Evolutionary conservation across 2,329 filamentous ascomycete species (phyloP).

Genomic region (Aspergillus japonicus): DNA sequence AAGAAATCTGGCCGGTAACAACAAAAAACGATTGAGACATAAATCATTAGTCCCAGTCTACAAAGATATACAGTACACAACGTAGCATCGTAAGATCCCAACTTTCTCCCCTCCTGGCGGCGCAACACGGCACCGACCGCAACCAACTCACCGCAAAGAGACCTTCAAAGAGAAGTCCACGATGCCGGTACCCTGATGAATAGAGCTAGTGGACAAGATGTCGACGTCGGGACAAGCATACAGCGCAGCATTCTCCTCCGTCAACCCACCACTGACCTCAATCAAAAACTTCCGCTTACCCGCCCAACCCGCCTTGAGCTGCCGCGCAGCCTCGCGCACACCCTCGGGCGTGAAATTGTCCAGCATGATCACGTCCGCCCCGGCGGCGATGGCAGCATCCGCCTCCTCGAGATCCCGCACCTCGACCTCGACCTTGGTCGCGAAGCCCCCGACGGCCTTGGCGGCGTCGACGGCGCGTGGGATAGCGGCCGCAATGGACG

Average conservation of each 20-base stretch:
- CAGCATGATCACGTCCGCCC: slow-evolving; percentile 94
- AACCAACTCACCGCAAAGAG: slow-evolving; percentile 31
- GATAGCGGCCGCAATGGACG: slow-evolving; percentile 61
- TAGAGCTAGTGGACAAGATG: slow-evolving; percentile 92
- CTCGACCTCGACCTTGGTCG: slow-evolving; percentile 94
- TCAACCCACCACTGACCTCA: slow-evolving; percentile 90
- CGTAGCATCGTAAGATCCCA: neutral
- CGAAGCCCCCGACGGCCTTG: slow-evolving; percentile 80
- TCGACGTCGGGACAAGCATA: slow-evolving; percentile 81
- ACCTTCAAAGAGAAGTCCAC: slow-evolving; percentile 98
- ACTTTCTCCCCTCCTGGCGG: no score
- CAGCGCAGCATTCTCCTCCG: slow-evolving; percentile 73
- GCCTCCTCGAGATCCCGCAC: slow-evolving; percentile 85
- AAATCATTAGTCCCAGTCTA: neutral
- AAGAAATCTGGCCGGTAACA: neutral
- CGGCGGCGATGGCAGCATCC: slow-evolving; percentile 84
- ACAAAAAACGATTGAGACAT: neutral
- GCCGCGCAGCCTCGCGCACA: slow-evolving; percentile 70
- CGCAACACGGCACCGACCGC: neutral
- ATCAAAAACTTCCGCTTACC: slow-evolving; percentile 74
- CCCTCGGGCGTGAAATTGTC: slow-evolving; percentile 88
- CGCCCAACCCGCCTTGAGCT: slow-evolving; percentile 76
- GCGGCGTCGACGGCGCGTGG: slow-evolving; percentile 81
- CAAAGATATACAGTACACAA: slow-evolving; percentile 12
- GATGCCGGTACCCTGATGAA: slow-evolving; percentile 91